Evolutionary conservation across 1,139 yeast genomes (phyloP).

Genomic region (Debaryomycetaceae sp.): DNA sequence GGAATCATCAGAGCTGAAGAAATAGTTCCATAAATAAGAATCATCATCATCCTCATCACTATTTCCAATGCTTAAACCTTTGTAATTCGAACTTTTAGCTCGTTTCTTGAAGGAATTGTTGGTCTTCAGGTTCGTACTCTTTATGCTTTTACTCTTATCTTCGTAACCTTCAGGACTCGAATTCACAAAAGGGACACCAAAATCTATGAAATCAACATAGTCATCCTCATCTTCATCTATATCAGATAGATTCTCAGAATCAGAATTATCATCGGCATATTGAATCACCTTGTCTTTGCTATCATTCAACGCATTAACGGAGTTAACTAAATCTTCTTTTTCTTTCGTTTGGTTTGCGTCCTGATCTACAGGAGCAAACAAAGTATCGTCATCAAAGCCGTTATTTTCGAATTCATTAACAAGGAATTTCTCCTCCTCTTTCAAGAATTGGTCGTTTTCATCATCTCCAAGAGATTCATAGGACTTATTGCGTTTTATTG

Average conservation of each 20-base stretch:
- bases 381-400: constrained; percentile 44
- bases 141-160: constrained; percentile 8
- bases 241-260: constrained; percentile 12
- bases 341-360: constrained; percentile 5
- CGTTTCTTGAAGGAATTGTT: constrained; percentile 6
- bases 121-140: background rate
- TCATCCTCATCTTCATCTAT: constrained; percentile 29
- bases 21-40: constrained; percentile 53
- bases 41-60: constrained; percentile 50
- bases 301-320: constrained; percentile 21
- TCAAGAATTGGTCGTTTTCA: constrained; percentile 44
- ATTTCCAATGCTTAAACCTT: constrained; percentile 8
- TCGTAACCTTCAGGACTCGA: constrained; percentile 19
- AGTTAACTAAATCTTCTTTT: constrained; percentile 17
- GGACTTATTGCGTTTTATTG: constrained; percentile 30
- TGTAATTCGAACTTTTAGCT: background rate
- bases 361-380: constrained; percentile 10
- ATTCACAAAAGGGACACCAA: constrained; percentile 22
- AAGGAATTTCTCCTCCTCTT: constrained; percentile 45
- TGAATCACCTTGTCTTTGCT: constrained; percentile 24
- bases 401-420: constrained; percentile 48
- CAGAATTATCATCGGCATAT: constrained; percentile 25
- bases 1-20: constrained; percentile 45
- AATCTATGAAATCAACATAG: constrained; percentile 31
- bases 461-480: constrained; percentile 56